phyloP scores from a whole-genome alignment of 495 filamentous ascomycete genomes.

The Lophiostoma macrostomum region DNA sequence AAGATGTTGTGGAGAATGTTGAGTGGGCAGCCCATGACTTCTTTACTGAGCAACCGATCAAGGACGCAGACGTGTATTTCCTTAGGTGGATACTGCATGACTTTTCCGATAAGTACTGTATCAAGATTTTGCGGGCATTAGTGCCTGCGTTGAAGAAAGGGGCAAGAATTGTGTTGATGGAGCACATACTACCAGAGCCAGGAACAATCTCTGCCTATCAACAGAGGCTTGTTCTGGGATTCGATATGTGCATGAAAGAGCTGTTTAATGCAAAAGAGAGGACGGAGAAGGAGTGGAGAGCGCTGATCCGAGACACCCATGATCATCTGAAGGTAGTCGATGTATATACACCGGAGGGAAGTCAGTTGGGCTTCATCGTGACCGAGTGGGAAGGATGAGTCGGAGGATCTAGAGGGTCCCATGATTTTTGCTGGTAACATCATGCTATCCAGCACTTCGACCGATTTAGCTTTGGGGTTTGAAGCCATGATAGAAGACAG shows the following conservation, averaged over 20 bases:
- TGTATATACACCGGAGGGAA: background rate
- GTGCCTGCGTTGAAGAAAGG: background rate
- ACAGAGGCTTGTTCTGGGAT: background rate
- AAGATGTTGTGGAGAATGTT: too few species aligned
- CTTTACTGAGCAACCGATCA: conserved; percentile 2
- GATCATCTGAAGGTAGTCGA: background rate
- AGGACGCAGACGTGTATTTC: conserved; percentile 11
- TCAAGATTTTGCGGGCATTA: background rate
- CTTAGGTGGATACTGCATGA: conserved; percentile 7
- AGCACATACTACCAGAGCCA: background rate
- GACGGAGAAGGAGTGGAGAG: background rate
- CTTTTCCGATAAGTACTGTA: conserved; percentile 4
- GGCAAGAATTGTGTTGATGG: background rate
- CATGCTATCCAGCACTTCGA: too few species aligned
- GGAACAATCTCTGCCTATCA: background rate
- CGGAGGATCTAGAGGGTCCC: too few species aligned
- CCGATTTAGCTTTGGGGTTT: too few species aligned
- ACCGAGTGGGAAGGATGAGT: background rate
- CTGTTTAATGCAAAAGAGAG: conserved; percentile 2
- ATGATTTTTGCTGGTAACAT: too few species aligned
- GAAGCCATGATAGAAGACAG: too few species aligned
- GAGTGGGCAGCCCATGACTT: conserved; percentile 9
- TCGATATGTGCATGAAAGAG: background rate
- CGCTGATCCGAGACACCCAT: background rate
- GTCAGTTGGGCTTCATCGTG: background rate